A percentile compares a stretch with the other conserved stretches of the same genome.
Evolutionary conservation across 352 stramenopile genomes (phyloP).

Genomic region (Globisporangium spiculum): DNA sequence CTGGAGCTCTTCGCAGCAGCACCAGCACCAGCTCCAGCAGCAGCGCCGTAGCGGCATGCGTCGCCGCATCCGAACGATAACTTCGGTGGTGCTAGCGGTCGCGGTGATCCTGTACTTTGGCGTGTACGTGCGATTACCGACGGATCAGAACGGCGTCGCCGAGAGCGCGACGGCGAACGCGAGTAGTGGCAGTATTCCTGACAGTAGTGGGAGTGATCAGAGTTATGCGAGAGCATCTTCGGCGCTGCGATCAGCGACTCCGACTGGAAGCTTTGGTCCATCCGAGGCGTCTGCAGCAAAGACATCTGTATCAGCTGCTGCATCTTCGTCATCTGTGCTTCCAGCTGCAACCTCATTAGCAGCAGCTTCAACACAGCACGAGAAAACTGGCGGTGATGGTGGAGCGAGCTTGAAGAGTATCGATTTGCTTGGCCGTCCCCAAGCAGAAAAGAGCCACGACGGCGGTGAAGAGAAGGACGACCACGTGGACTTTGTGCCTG

Average conservation of each 20-base stretch:
- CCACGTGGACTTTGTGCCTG: slow-evolving; percentile 55
- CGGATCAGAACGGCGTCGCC: not conserved
- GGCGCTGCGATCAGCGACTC: not conserved
- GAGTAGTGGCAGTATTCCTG: slow-evolving; percentile 4
- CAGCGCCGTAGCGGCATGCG: slow-evolving; percentile 6
- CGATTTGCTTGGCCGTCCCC: slow-evolving; percentile 8
- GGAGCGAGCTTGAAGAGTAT: slow-evolving; percentile 5
- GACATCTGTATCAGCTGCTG: not conserved
- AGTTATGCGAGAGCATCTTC: slow-evolving; percentile 6
- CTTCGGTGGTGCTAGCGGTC: slow-evolving; percentile 19
- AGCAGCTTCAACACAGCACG: not conserved
- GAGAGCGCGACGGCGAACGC: not conserved
- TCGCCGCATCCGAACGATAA: slow-evolving; percentile 24
- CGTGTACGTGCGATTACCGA: slow-evolving; percentile 1
- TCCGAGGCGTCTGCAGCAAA: slow-evolving; percentile 3
- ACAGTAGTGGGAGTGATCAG: slow-evolving; percentile 11
- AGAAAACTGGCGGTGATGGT: not conserved
- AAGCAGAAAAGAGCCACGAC: slow-evolving; percentile 9
- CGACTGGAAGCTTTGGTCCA: not conserved
- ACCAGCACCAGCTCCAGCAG: slow-evolving; percentile 4
- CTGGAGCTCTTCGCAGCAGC: slow-evolving; percentile 9
- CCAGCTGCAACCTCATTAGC: slow-evolving; percentile 13
- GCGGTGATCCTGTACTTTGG: slow-evolving; percentile 17
- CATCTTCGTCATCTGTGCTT: slow-evolving; percentile 3
- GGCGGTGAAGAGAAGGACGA: slow-evolving; percentile 25